phyloP scores from a whole-genome alignment of 179 eudicot genomes.

The Camellia oleifera region DNA sequence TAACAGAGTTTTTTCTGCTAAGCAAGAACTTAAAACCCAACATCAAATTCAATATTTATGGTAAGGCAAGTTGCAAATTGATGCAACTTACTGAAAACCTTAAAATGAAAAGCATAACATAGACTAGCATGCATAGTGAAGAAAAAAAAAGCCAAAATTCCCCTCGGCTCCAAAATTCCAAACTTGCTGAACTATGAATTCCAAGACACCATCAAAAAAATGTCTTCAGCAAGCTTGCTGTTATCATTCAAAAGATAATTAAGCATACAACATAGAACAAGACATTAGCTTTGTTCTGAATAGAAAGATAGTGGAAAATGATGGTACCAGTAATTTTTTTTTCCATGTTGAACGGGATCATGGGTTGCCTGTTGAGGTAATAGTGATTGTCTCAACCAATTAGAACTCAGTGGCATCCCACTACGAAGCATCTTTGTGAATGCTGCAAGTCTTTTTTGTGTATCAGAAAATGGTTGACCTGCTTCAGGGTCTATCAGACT shows the following conservation, averaged over 20 bases:
- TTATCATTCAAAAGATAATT: background rate
- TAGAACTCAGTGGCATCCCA: slow-evolving; percentile 62
- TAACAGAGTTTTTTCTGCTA: background rate
- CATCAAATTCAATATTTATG: background rate
- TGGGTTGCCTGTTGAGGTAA: slow-evolving; percentile 28
- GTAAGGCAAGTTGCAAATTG: too few species aligned
- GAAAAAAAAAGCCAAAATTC: slow-evolving; percentile 5
- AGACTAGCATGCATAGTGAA: background rate
- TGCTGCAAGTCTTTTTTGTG: slow-evolving; percentile 65
- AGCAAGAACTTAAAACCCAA: slow-evolving; percentile 6
- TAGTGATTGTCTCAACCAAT: slow-evolving; percentile 35
- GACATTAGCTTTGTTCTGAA: background rate
- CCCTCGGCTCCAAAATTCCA: slow-evolving; percentile 1
- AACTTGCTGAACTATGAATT: slow-evolving; percentile 8
- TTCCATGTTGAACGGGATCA: slow-evolving; percentile 30
- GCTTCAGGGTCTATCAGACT: slow-evolving; percentile 76
- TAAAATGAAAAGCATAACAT: background rate
- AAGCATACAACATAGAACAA: background rate
- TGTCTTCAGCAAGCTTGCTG: background rate
- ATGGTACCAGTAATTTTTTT: slow-evolving; percentile 52
- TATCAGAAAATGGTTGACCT: slow-evolving; percentile 58
- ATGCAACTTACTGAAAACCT: background rate
- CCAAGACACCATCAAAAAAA: background rate
- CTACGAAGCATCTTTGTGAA: slow-evolving; percentile 85
- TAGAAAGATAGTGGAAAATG: background rate